Percentiles rank a stretch among this genome's conserved stretches.
Conservation (phyloP, 2,329 filamentous ascomycete species). For the Calonectria fujianensis region DNA sequence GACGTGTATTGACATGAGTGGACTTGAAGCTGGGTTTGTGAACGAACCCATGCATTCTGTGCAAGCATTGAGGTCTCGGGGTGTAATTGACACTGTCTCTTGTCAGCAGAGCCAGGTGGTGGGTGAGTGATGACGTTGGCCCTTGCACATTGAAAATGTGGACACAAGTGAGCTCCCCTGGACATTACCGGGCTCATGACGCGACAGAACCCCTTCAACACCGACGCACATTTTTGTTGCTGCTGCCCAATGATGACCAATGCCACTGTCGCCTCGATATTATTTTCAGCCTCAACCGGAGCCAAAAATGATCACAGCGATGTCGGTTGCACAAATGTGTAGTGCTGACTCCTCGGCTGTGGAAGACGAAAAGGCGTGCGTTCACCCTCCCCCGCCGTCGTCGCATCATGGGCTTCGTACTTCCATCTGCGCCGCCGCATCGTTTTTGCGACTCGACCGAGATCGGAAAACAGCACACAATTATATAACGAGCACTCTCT, state of each 20-base stretch:
- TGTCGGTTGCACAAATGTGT: background rate
- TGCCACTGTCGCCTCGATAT: background rate
- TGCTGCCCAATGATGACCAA: background rate
- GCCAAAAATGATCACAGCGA: background rate
- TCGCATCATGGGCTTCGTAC: background rate
- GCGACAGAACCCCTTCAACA: background rate
- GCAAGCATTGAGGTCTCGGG: background rate
- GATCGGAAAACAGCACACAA: background rate
- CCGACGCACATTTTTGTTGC: background rate
- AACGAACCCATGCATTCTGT: background rate
- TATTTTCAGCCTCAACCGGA: slow-evolving; percentile 1
- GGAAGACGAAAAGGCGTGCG: background rate
- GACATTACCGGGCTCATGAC: background rate
- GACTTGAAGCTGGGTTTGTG: background rate
- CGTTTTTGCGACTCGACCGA: background rate
- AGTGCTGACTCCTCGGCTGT: background rate
- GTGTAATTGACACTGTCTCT: background rate
- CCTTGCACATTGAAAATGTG: slow-evolving; percentile 2
- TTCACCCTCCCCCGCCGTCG: background rate
- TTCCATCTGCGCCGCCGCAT: background rate
- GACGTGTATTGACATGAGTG: slow-evolving; percentile 1
- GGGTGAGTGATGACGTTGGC: background rate
- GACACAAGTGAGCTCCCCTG: background rate
- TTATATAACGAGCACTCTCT: background rate
- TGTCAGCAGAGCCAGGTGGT: background rate